These are phyloP conservation scores for Baudoinia panamericana DNA, from an alignment of 495 filamentous ascomycete species.

Conservation along the genomic window DNA sequence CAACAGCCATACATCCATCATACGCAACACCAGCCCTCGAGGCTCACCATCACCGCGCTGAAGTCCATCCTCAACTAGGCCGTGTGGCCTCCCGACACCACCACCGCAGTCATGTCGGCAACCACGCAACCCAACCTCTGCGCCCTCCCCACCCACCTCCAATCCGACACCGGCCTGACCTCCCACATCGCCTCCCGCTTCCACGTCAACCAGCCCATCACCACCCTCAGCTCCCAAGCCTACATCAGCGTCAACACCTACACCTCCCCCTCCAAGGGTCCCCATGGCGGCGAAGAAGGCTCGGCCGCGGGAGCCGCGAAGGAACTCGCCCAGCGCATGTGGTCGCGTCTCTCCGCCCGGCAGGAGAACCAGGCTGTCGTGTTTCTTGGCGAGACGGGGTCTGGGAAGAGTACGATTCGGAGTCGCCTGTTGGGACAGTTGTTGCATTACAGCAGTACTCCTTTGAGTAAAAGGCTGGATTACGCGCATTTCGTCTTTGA, in stretches of 20 bases:
- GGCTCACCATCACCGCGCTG: slow-evolving; percentile 1
- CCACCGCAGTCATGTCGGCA: slow-evolving; percentile 20
- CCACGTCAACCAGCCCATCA: slow-evolving; percentile 76
- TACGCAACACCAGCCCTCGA: slow-evolving; percentile 2
- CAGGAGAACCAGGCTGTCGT: slow-evolving; percentile 86
- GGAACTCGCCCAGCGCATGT: slow-evolving; percentile 74
- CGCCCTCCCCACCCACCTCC: slow-evolving; percentile 74
- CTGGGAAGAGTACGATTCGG: slow-evolving; percentile 88
- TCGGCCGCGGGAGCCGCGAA: slow-evolving; percentile 80
- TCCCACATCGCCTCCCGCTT: slow-evolving; percentile 93
- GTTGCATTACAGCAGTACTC: slow-evolving; percentile 76
- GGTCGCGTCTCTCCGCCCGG: slow-evolving; percentile 70
- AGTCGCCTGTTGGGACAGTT: slow-evolving; percentile 75
- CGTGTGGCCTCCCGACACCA: slow-evolving; percentile 4
- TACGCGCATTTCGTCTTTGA: slow-evolving; percentile 92
- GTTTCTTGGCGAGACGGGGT: slow-evolving; percentile 91
- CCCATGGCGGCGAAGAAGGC: slow-evolving; percentile 77
- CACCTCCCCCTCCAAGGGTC: slow-evolving; percentile 68
- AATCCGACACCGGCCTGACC: slow-evolving; percentile 92
- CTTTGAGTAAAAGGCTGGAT: slow-evolving; percentile 80
- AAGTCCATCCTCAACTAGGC: slow-evolving; percentile 2
- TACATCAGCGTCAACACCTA: slow-evolving; percentile 88
- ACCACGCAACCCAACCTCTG: slow-evolving; percentile 79
- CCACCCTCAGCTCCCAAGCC: slow-evolving; percentile 78
- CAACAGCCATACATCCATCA: neutral